Evolutionary conservation across 1,284 basidiomycete species (phyloP), one percentile per base, ranked within the genome.

Genomic region (Phlebopus sp.): DNA sequence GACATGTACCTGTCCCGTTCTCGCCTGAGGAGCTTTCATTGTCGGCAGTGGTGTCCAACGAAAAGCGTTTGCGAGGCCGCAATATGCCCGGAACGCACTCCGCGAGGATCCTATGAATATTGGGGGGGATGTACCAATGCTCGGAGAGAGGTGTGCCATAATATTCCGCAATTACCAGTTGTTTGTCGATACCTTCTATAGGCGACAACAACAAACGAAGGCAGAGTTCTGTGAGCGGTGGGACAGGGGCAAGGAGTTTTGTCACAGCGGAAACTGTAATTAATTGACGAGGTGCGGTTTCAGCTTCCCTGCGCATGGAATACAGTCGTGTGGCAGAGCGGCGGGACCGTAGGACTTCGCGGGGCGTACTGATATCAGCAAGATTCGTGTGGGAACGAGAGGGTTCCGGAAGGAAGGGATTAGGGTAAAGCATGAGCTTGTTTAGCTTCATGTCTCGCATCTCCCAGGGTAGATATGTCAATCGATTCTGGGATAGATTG

Each of bases 391-490:
- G 15, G 0, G 51, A 23, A 13, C 46, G 41, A 14, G 47, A 48
- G 5, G 73, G 70, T 2, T 70, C 71, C 14, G 55, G 46, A 6
- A 79, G 51, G 62, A 84, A 86, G 0, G 75, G 80, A 52, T 89
- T 89, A 0, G 78, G 78, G 30, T 75, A 63, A 2, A 86, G 56
- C 14, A 60, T 53, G 6, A 87, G 67, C 5, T 59, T 66, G 9
- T 67, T 57, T 1, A 85, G 70, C 9, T 61, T 69, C 76, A 89
- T 76, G 25, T 65, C 55, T 13, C 74, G 61, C 61, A 90, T 76
- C 58, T 90, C 85, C 4, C 81, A 74, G 10, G 87, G 87, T 0
- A 90, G 67, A 59, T 77, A 84, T 43, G 59, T 58, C 1, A 90
- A 65, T 29, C 67, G 65, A 62, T 90, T 90, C 47, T 73, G 72